These are phyloP conservation scores for Poa annua DNA, from an alignment of 176 grass and related monocot species.

Conservation along the genomic window DNA sequence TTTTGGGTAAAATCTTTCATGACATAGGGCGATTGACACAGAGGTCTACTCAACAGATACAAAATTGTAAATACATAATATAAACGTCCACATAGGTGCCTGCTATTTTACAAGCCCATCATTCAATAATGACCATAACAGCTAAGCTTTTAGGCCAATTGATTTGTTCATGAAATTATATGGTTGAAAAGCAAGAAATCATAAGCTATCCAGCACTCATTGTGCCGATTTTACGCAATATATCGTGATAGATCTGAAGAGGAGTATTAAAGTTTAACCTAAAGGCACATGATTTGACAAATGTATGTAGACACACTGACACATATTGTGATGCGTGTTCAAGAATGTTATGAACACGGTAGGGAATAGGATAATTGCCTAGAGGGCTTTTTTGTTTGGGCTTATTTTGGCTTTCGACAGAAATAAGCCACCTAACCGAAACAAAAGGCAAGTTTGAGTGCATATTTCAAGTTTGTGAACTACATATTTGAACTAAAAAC, in stretches of 20 bases:
- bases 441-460: no score
- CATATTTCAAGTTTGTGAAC: no score
- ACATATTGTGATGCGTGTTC: not conserved
- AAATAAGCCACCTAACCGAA: no score
- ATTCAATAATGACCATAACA: conserved; percentile 22
- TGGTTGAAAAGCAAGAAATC: conserved; percentile 9
- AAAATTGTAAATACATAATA: conserved; percentile 26
- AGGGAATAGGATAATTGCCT: no score
- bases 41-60: conserved; percentile 8
- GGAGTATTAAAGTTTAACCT: conserved; percentile 1
- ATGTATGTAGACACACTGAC: not conserved
- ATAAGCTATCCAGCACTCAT: conserved; percentile 5
- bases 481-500: no score
- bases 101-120: not conserved
- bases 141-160: conserved; percentile 23
- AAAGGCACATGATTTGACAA: conserved; percentile 24
- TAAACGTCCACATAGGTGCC: not conserved
- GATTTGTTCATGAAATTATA: not conserved
- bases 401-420: no score
- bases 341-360: not conserved
- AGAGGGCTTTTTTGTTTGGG: no score
- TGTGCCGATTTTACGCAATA: conserved; percentile 3
- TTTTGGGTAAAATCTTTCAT: conserved; percentile 27
- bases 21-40: not conserved
- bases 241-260: not conserved